Percentiles rank a stretch among this genome's conserved stretches.
Evolutionary conservation across 2,329 filamentous ascomycete species (phyloP).

Genomic region (Aspergillus bombycis): DNA sequence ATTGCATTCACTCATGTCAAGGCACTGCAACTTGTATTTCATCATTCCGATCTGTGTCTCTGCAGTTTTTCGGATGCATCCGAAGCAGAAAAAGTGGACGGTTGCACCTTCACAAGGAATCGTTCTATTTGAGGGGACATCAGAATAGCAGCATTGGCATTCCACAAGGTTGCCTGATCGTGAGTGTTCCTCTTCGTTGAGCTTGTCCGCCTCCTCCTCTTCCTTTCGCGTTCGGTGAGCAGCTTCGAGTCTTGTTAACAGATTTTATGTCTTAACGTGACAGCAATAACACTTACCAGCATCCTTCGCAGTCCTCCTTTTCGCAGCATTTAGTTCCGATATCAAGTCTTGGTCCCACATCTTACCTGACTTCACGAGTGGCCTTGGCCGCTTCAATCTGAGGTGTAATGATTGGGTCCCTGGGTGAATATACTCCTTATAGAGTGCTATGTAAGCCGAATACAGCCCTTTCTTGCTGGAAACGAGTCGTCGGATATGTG

Average conservation of each 20-base stretch:
- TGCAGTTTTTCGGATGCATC: constrained; percentile 67
- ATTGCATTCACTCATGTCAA: constrained; percentile 69
- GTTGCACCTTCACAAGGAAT: constrained; percentile 65
- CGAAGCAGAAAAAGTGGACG: constrained; percentile 70
- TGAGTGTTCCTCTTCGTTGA: constrained; percentile 43
- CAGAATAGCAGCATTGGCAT: constrained; percentile 73
- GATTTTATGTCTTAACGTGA: not conserved
- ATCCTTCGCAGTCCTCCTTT: constrained; percentile 25
- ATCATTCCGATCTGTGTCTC: constrained; percentile 69
- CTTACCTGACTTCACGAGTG: not conserved
- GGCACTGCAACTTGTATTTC: constrained; percentile 71
- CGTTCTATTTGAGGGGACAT: constrained; percentile 68
- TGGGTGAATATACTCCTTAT: constrained; percentile 23
- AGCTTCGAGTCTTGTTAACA: constrained; percentile 12
- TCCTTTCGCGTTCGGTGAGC: constrained; percentile 24
- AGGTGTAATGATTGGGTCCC: constrained; percentile 20
- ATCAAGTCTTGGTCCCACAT: not conserved
- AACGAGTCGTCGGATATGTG: constrained; percentile 41
- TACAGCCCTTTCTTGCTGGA: constrained; percentile 33
- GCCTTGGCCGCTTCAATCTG: constrained; percentile 23
- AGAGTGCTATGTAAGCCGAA: constrained; percentile 31
- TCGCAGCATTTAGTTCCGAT: constrained; percentile 31
- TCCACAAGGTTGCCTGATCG: constrained; percentile 61
- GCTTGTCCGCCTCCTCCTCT: constrained; percentile 31
- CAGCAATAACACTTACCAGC: constrained; percentile 17